Base-by-base conservation (phyloP, 306 rosid species). In the Quercus parvula region DNA sequence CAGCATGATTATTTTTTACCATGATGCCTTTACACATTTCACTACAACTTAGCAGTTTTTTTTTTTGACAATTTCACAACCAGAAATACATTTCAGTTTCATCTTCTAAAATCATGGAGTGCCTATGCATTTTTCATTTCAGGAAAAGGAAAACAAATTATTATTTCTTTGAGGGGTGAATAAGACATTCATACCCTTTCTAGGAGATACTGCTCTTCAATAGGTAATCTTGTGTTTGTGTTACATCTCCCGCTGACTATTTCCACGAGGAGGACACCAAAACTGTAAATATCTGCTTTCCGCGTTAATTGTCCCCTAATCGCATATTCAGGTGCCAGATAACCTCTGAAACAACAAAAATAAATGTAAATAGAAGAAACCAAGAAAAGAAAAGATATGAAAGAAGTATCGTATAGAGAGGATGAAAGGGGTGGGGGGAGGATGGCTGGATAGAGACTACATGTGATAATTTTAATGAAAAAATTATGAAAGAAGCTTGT, bases 321-420 rank as follows among this genome's bases (percentile, higher is more conserved):
- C 2, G 99, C 99, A 66, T 96, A 96, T 79, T 96, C 99, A 0
- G 99, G 99, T n/a, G 99, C 99, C 83, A 96, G 75, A 85, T 96
- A 96, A 46, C 98, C 99, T 81, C 99, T 96, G 75, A 75, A 87
- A 85, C 68, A 77, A 58, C 70, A 78, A 68, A 80, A 66, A 56
- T 41, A 79, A 56, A 70, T 38, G 62, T 63, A 63, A 81, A 49
- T 78, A 81, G 62, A 68, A 19, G 63, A 70, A 52, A 44, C 38
- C n/a, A 46, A 31, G n/a, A 55, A 19, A 28, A 73, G 61, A 64
- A 71, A 6, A 44, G 68, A 74, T 56, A 63, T 9, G 54, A 56
- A 64, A 79, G 75, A 67, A 49, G 54, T 49, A 12, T 10, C 1
- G 3, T 41, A 49, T 11, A 49, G 54, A 49, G 54, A 49, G 17